Evolutionary conservation across 306 rosid species (phyloP), one percentile per base, ranked within the genome.

Genomic region (Lupinus albus): DNA sequence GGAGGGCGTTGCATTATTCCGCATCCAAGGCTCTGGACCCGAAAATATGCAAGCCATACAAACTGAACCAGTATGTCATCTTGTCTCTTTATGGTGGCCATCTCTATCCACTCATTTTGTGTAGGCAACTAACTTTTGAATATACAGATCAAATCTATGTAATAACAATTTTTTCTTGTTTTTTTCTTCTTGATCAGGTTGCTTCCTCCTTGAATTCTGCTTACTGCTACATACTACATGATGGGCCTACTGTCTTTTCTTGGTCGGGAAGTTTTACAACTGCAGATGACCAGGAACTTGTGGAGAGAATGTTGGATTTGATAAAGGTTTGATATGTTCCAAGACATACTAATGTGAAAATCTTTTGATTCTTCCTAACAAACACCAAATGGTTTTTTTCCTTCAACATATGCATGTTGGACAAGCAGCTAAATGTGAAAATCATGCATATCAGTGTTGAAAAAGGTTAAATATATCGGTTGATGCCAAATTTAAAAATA

Each of bases 31-130:
- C 78, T 60, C 92, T 50, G 99, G 97, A 60, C 89, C 99, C 12
- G 97, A 94, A 9, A 94, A 86, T 80, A 94, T 94, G 99, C 99
- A 94, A 82, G 97, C 99, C 56, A 91, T 91, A 79, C 99, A 94
- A 91, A 89, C 91, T 39, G 92, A 91, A 36, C 45, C 95, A 1
- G 99, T 94, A 71, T 25, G 89, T 54, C 61, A 25, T 58, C 67
- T 64, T 63, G 57, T 56, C 55, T 25, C 30, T 25, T 25, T 25
- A 25, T 25, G 30, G 30, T 25, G 30, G 4, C 30, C 30, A 25
- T 4, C 30, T 25, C 30, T 25, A 25, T 25, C 30, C 30, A 25
- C 30, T 73, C 48, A 9, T 48, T 69, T 61, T 70, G 38, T 44
- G 44, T 62, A 21, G 32, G 71, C 12, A 53, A 56, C 60, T 68